Evolutionary conservation across 495 filamentous ascomycete species (phyloP).

Genomic region (Annulohypoxylon stygium): DNA sequence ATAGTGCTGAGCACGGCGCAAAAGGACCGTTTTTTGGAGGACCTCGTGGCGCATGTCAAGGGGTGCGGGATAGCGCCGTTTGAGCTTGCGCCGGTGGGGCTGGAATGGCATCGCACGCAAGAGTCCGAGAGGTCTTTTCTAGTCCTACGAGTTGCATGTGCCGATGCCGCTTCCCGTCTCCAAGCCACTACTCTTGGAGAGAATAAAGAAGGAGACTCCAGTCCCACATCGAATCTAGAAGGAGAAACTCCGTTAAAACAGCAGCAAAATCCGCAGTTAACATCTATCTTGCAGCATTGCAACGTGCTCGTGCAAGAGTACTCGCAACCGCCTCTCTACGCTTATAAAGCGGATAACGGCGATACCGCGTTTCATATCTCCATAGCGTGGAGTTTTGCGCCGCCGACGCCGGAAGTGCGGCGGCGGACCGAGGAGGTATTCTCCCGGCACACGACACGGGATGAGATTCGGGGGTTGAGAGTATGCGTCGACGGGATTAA

Average conservation of each 20-base stretch:
- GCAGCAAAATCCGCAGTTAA: slow-evolving; percentile 66
- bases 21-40: slow-evolving; percentile 71
- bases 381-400: slow-evolving; percentile 78
- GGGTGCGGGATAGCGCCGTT: slow-evolving; percentile 54
- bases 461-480: slow-evolving; percentile 45
- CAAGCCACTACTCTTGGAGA: background rate
- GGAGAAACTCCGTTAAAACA: background rate
- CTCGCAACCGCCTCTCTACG: slow-evolving; percentile 81
- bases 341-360: slow-evolving; percentile 32
- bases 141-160: slow-evolving; percentile 69
- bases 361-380: slow-evolving; percentile 81
- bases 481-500: slow-evolving; percentile 70
- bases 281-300: slow-evolving; percentile 70
- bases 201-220: background rate
- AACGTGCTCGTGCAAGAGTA: slow-evolving; percentile 72
- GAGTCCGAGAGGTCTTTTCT: slow-evolving; percentile 89
- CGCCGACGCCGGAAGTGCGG: slow-evolving; percentile 55
- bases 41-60: slow-evolving; percentile 51
- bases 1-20: slow-evolving; percentile 74
- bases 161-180: background rate
- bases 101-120: slow-evolving; percentile 61
- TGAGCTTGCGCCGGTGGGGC: slow-evolving; percentile 43
- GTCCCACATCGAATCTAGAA: background rate
- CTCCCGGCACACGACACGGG: background rate
- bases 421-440: slow-evolving; percentile 51